Percentiles rank a stretch among this genome's conserved stretches.
Conservation (phyloP, 345 rosid genomes). For the Eucalyptus polybractea region DNA sequence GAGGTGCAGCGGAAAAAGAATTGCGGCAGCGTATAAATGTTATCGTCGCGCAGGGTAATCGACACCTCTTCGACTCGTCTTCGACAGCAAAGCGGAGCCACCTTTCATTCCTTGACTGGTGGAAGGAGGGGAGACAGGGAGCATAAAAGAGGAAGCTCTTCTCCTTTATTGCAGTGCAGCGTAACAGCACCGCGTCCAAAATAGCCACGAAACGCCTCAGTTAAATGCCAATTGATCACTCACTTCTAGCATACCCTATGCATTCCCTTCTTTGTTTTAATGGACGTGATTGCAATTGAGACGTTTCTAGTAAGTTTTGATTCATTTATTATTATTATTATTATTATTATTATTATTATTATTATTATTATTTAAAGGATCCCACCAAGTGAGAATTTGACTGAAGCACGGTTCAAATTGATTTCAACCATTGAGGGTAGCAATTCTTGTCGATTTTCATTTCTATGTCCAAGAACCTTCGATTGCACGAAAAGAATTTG, state of each 20-base stretch:
- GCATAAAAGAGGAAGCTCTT: not conserved
- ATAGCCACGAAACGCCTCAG: not conserved
- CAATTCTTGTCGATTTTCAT: too few species aligned
- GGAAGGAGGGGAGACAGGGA: not conserved
- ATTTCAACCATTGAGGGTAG: not conserved
- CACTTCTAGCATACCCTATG: too few species aligned
- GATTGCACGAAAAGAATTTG: not conserved
- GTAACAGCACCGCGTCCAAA: not conserved
- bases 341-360: too few species aligned
- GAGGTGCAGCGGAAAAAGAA: not conserved
- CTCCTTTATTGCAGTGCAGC: not conserved
- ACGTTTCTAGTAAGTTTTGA: too few species aligned
- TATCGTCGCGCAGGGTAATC: not conserved
- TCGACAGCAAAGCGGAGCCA: not conserved
- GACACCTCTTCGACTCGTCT: not conserved
- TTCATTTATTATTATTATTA: too few species aligned
- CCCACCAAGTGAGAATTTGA: too few species aligned
- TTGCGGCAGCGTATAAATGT: not conserved
- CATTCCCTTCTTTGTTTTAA: too few species aligned
- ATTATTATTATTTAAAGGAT: too few species aligned
- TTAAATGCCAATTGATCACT: too few species aligned
- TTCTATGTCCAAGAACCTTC: not conserved
- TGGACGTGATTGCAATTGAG: too few species aligned
- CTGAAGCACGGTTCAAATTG: too few species aligned
- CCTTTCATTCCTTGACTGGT: not conserved